phyloP scores from a whole-genome alignment of 1,139 yeast species.

The Hyphopichia wangnamkhiaoensis region DNA sequence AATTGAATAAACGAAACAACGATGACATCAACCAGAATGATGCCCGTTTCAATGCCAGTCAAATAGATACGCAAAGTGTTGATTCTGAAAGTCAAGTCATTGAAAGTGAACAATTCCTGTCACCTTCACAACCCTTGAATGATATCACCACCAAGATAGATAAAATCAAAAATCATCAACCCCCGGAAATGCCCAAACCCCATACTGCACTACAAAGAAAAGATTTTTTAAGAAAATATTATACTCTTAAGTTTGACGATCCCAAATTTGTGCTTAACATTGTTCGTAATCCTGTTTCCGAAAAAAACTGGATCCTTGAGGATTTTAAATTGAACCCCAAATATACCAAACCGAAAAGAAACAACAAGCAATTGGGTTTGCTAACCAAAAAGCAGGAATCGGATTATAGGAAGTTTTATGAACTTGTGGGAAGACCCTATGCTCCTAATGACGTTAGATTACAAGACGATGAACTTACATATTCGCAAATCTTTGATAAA shows the following conservation, averaged over 20 bases:
- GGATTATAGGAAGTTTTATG: slow-evolving; percentile 28
- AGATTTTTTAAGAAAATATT: slow-evolving; percentile 27
- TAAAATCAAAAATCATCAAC: background rate
- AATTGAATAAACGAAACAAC: background rate
- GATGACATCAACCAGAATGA: slow-evolving; percentile 3
- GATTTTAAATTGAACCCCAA: slow-evolving; percentile 48
- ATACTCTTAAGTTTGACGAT: slow-evolving; percentile 22
- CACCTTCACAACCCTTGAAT: slow-evolving; percentile 6
- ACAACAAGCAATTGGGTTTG: slow-evolving; percentile 24
- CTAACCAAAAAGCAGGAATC: slow-evolving; percentile 32
- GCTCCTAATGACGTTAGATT: slow-evolving; percentile 7
- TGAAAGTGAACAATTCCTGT: background rate
- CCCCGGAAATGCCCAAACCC: slow-evolving; percentile 5
- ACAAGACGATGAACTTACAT: slow-evolving; percentile 10
- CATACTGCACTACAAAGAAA: slow-evolving; percentile 30
- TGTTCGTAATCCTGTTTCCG: slow-evolving; percentile 26
- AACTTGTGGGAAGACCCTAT: slow-evolving; percentile 18
- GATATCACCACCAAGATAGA: slow-evolving; percentile 5
- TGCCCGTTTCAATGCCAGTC: background rate
- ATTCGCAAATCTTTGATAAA: slow-evolving; percentile 37
- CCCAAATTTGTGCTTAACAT: slow-evolving; percentile 26
- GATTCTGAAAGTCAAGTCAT: background rate
- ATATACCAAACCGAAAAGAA: slow-evolving; percentile 18
- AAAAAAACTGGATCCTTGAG: slow-evolving; percentile 39
- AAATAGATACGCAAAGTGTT: background rate